phyloP scores from a whole-genome alignment of 805 yeast genomes.

The Cyberlindnera nakhonratchasimensis region DNA sequence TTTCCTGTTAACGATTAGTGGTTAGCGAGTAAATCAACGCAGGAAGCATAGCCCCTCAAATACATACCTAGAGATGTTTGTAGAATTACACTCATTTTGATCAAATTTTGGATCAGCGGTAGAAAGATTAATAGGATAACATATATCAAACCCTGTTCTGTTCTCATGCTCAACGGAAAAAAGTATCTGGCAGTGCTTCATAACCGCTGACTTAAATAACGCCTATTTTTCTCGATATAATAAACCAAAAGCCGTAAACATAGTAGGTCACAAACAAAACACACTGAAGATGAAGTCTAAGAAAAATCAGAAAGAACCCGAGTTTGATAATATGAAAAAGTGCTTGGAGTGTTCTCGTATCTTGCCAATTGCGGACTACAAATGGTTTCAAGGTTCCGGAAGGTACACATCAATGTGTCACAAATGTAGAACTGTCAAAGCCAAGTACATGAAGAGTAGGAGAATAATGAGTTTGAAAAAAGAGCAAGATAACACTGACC shows the following conservation, averaged over 20 bases:
- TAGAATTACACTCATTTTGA: conserved; percentile 37
- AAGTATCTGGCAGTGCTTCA: not conserved
- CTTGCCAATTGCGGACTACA: conserved; percentile 3
- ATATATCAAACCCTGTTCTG: too few species aligned
- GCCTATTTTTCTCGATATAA: conserved; percentile 1
- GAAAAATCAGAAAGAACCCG: not conserved
- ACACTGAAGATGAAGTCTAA: not conserved
- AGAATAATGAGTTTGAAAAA: not conserved
- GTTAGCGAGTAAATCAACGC: not conserved
- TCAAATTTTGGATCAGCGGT: too few species aligned
- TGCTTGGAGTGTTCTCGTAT: conserved; percentile 7
- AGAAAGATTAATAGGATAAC: too few species aligned
- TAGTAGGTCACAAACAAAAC: not conserved
- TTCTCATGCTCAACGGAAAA: not conserved
- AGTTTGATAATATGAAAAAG: not conserved
- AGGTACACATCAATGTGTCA: conserved; percentile 8
- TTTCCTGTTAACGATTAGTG: conserved; percentile 35
- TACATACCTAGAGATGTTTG: conserved; percentile 38
- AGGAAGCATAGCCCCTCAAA: too few species aligned
- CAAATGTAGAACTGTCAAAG: conserved; percentile 7
- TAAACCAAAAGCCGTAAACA: not conserved
- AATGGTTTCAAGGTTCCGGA: conserved; percentile 4
- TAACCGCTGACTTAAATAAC: not conserved
- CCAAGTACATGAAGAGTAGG: conserved; percentile 3
- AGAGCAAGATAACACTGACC: not conserved